Conservation (phyloP, 352 stramenopile genomes). For the Halophytophthora batemanensis region DNA sequence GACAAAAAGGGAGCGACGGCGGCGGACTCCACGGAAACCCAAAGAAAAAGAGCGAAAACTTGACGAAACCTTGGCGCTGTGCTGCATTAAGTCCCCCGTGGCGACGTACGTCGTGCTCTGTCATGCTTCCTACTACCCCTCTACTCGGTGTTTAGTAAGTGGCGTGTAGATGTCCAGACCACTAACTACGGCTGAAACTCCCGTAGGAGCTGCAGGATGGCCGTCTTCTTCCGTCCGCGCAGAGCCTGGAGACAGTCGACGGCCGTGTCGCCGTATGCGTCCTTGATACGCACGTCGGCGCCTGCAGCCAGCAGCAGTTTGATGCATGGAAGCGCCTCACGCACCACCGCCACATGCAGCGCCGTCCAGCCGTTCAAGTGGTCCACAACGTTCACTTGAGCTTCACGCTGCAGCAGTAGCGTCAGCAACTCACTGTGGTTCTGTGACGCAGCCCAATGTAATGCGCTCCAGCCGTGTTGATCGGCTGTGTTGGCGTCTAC, state of each 20-base stretch:
- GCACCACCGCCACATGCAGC: conserved; percentile 65
- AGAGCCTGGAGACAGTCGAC: conserved; percentile 35
- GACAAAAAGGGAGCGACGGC: too few relatives aligned
- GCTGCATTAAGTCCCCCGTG: too few relatives aligned
- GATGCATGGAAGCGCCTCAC: conserved; percentile 38
- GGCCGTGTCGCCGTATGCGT: conserved; percentile 54
- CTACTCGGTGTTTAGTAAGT: too few relatives aligned
- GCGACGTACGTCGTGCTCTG: too few relatives aligned
- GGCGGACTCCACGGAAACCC: too few relatives aligned
- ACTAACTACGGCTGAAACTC: conserved; percentile 7
- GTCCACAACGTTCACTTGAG: conserved; percentile 54
- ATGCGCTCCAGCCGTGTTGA: conserved; percentile 75
- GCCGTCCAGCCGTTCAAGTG: conserved; percentile 71
- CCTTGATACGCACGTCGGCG: conserved; percentile 31
- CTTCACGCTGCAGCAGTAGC: conserved; percentile 38
- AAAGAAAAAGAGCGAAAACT: too few relatives aligned
- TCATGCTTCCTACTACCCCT: too few relatives aligned
- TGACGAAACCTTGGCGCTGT: too few relatives aligned
- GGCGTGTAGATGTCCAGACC: conserved; percentile 3
- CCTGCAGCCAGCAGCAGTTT: conserved; percentile 45
- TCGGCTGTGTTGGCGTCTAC: conserved; percentile 47
- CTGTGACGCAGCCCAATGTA: conserved; percentile 78
- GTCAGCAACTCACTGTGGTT: conserved; percentile 50
- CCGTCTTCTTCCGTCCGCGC: conserved; percentile 39
- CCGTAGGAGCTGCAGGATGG: conserved; percentile 43